Percentiles rank a stretch among this genome's conserved stretches.
Conservation (phyloP, 106 monocot species). For the Acanthochlamys bracteata region DNA sequence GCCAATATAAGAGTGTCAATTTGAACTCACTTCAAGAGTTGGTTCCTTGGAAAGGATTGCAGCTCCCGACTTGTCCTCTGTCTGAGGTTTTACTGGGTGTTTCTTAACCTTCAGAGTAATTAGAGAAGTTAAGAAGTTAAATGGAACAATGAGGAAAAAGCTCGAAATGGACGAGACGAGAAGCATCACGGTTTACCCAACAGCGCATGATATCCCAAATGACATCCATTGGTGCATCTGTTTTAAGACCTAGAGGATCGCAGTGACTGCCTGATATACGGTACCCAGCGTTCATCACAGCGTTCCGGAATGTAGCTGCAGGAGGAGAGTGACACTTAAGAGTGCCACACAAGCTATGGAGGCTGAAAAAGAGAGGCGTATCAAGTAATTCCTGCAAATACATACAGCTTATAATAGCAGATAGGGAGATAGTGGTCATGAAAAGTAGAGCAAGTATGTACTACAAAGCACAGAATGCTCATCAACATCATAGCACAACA, state of each 20-base stretch:
- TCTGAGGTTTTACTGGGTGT: slow-evolving; percentile 69
- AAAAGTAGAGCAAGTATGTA: no score
- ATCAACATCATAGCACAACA: no score
- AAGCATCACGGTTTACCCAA: slow-evolving; percentile 82
- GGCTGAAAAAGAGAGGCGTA: slow-evolving; percentile 80
- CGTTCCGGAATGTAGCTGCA: slow-evolving; percentile 74
- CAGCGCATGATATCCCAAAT: slow-evolving; percentile 99
- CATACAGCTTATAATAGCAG: neutral
- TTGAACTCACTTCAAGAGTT: slow-evolving; percentile 40
- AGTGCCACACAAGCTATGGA: slow-evolving; percentile 74
- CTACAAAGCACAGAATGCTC: no score
- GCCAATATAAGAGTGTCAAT: neutral
- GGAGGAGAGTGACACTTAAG: slow-evolving; percentile 94
- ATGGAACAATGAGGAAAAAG: neutral
- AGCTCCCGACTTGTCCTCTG: slow-evolving; percentile 52
- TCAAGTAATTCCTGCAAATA: slow-evolving; percentile 76
- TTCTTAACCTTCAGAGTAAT: slow-evolving; percentile 46
- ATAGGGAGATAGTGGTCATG: no score
- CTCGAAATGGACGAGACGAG: no score
- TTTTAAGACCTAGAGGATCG: slow-evolving; percentile 76
- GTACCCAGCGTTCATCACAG: slow-evolving; percentile 89
- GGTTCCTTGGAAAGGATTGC: slow-evolving; percentile 84
- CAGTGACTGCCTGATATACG: slow-evolving; percentile 82
- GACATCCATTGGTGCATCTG: slow-evolving; percentile 84
- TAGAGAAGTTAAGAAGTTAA: neutral